Conservation (phyloP, 169 alveolate species). For the Besnoitia besnoiti region DNA sequence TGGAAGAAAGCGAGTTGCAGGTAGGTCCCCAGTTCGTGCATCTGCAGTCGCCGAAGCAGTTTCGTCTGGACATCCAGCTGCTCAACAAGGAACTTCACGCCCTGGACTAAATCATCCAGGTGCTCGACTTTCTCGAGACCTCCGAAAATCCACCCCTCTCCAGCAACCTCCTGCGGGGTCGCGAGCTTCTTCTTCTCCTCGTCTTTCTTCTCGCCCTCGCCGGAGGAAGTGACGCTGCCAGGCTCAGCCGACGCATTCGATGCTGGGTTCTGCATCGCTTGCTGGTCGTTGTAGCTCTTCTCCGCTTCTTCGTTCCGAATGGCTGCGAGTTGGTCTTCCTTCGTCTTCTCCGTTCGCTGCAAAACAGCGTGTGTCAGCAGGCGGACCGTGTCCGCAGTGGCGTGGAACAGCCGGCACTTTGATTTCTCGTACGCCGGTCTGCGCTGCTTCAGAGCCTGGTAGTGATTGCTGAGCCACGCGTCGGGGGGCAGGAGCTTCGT, state of each 20-base stretch:
- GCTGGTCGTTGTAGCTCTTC: background rate
- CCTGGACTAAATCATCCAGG: slow-evolving; percentile 57
- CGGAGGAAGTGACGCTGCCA: background rate
- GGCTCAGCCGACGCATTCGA: background rate
- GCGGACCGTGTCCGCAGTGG: slow-evolving; percentile 13
- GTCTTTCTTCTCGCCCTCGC: background rate
- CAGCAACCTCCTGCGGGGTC: slow-evolving; percentile 32
- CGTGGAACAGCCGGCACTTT: slow-evolving; percentile 26
- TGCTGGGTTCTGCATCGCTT: background rate
- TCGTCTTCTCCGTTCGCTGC: slow-evolving; percentile 32
- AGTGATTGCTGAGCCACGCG: slow-evolving; percentile 63
- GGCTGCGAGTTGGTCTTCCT: slow-evolving; percentile 29
- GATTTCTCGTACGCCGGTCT: slow-evolving; percentile 44
- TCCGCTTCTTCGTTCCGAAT: slow-evolving; percentile 17
- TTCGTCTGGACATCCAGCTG: slow-evolving; percentile 58
- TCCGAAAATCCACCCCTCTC: slow-evolving; percentile 63
- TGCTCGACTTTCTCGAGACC: slow-evolving; percentile 56
- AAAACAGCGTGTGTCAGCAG: slow-evolving; percentile 50
- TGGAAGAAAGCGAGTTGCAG: slow-evolving; percentile 49
- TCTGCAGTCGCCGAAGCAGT: slow-evolving; percentile 59
- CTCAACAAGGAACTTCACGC: slow-evolving; percentile 54
- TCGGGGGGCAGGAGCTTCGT: slow-evolving; percentile 54
- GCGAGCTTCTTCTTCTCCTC: background rate
- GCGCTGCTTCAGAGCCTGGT: slow-evolving; percentile 56
- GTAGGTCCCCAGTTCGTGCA: slow-evolving; percentile 42